A percentile compares a stretch with the other conserved stretches of the same genome.
phyloP scores from a whole-genome alignment of 2,329 filamentous ascomycete genomes.

The Trichoderma harzianum region DNA sequence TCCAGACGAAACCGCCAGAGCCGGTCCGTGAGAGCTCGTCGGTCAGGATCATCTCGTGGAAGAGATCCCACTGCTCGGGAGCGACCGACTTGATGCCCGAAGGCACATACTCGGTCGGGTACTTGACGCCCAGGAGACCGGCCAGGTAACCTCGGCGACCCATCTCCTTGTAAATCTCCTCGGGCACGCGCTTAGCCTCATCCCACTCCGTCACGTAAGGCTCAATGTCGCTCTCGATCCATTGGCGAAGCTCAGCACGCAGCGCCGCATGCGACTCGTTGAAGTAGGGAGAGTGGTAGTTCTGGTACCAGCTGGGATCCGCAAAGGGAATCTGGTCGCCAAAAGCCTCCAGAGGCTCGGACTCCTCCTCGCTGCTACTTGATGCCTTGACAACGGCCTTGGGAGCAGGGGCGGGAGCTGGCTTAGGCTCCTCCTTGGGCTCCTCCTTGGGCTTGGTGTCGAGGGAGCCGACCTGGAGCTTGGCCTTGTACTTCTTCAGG shows the following conservation, averaged over 20 bases:
- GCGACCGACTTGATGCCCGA: constrained; percentile 69
- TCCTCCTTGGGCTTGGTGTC: constrained; percentile 78
- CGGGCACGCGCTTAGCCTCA: constrained; percentile 85
- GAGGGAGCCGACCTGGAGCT: constrained; percentile 80
- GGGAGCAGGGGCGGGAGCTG: constrained; percentile 32
- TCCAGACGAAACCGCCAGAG: constrained; percentile 94
- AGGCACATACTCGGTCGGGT: constrained; percentile 68
- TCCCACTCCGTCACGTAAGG: constrained; percentile 96
- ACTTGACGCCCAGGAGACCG: constrained; percentile 83
- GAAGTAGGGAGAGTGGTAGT: constrained; percentile 93
- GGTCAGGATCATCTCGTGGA: constrained; percentile 94
- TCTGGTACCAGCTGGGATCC: constrained; percentile 93
- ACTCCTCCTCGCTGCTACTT: constrained; percentile 39
- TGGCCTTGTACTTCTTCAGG: constrained; percentile 78
- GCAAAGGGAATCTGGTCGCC: constrained; percentile 86
- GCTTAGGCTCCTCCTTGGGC: constrained; percentile 37
- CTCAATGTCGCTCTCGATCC: constrained; percentile 86
- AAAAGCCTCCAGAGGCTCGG: constrained; percentile 77
- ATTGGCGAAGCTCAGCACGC: constrained; percentile 85
- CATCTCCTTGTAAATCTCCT: constrained; percentile 91
- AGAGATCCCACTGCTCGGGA: constrained; percentile 92
- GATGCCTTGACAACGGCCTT: constrained; percentile 32
- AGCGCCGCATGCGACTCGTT: constrained; percentile 91
- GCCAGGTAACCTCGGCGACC: constrained; percentile 88
- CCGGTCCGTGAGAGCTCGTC: constrained; percentile 88